Evolutionary conservation across 2,329 filamentous ascomycete species (phyloP), one percentile per base, ranked within the genome.

Genomic region (Aureobasidium subglaciale): DNA sequence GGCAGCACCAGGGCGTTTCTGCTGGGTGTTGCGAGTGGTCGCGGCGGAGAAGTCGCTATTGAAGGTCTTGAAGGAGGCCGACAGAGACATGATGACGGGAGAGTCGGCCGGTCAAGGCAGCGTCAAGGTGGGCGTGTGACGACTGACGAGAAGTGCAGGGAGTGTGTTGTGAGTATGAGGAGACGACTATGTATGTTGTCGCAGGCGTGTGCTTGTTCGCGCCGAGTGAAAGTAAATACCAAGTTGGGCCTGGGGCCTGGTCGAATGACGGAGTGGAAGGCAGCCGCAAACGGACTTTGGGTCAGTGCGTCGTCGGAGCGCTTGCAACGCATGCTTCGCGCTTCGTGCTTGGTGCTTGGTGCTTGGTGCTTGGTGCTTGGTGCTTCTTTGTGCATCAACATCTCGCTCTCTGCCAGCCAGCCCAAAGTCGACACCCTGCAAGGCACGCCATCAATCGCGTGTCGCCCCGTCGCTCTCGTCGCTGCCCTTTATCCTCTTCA

Each of bases 41-140:
- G 64, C 61, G 38, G 65, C 64, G 25, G 64, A 63, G 50, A 61
- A 59, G 38, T 69, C 67, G 45, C 59, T 56, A 53, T 66, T 63
- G 62, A 65, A 69, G 10, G 58, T 59, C 13, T 61, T 59, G 46
- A 68, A 62, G 24, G 60, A 61, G 10, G 59, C 62, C 24, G 58
- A 56, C 57, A 68, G 66, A 56, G 65, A 66, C 65, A 67, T 67
- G 61, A 25, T 59, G 49, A 32, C 24, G 22, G 18, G 34, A n/a
- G 22, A 18, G 32, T 50, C 32, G 46, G 46, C 46, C 46, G 16
- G 6, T 29, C 46, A 37, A 38, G 46, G 34, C 46, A 24, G 34
- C 46, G 46, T 27, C 22, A 30, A 24, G 29, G 20, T 5, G 20
- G 11, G 13, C 5, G 20, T n/a, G 4, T 8, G 15, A 18, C 20